Conservation (phyloP, 768 basidiomycete species). For the Tulasnella sp. region DNA sequence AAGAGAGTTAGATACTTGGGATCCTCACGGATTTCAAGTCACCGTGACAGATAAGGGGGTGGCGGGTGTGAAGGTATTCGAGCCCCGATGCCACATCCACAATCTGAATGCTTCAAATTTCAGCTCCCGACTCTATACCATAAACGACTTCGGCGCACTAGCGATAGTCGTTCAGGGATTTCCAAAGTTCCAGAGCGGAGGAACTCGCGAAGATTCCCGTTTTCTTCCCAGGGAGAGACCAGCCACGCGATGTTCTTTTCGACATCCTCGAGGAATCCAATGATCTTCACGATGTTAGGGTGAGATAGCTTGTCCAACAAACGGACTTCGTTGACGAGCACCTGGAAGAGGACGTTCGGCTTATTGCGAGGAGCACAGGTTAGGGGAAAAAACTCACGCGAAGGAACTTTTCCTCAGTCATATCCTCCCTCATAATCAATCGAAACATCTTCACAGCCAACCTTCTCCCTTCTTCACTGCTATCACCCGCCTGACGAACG, state of each 20-base stretch:
- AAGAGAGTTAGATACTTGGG: too few species aligned
- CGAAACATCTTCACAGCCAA: neutral
- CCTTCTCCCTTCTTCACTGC: neutral
- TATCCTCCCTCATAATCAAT: neutral
- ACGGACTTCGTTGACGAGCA: neutral
- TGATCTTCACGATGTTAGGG: neutral
- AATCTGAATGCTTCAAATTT: neutral
- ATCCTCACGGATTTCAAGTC: too few species aligned
- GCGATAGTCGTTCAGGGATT: neutral
- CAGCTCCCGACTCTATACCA: neutral
- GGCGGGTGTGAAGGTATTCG: neutral
- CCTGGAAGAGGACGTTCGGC: neutral
- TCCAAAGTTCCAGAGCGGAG: neutral
- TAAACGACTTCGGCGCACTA: neutral
- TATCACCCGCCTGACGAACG: neutral
- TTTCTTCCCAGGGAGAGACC: neutral
- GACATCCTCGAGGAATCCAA: neutral
- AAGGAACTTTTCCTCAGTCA: neutral
- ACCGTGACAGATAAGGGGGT: too few species aligned
- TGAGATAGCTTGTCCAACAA: neutral
- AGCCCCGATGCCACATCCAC: neutral
- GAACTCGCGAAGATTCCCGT: neutral
- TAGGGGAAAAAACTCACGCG: neutral
- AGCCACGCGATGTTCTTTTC: neutral
- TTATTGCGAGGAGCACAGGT: neutral